Evolutionary conservation across 352 stramenopile genomes (phyloP), one percentile per base, ranked within the genome.

Genomic region (Aphanomyces astaci): DNA sequence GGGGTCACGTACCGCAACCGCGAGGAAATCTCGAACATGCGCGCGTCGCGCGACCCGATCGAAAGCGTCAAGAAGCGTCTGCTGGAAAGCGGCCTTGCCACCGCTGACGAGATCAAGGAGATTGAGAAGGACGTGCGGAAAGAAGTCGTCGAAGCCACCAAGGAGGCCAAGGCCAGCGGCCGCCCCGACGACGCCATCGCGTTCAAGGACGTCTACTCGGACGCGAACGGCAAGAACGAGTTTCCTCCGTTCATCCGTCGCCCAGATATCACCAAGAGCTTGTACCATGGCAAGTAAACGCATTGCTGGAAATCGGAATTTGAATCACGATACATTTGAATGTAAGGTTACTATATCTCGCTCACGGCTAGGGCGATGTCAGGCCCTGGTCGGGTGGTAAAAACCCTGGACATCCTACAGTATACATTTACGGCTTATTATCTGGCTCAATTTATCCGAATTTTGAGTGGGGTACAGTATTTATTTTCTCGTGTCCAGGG

Each of bases 1-100:
- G 98, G 98, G 65, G 98, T 98, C 45, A 99, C 97, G 52, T 99
- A 99, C 89, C 96, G 98, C 73, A 99, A 98, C 83, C 93, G 97
- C 72, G 98, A 99, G 70, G 98, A 99, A 83, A 99, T 99, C 78
- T 97, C 94, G 73, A 89, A 98, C 75, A 99, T 99, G 73, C 91
- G 97, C 73, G 92, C 96, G 39, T 98, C 96, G 71, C 90, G 96
- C 36, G 98, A 99, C 83, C 97, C 96, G 53, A 97, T 99, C 76
- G 97, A 99, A 80, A 96, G 96, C 74, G 88, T 99, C 30, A 99
- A 99, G 82, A 98, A 98, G 74, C 96, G 92, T 72, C 76, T 99
- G 65, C 82, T 99, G 31, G 92, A 99, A 73, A 77, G 92, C 60
- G 91, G 90, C 70, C 87, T 98, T 65, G 90, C 89, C 27, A 97